Percentiles rank a stretch among this genome's conserved stretches.
These are phyloP conservation scores for Phytopythium aichiense DNA, from an alignment of 352 stramenopile species.

Conservation along the genomic window DNA sequence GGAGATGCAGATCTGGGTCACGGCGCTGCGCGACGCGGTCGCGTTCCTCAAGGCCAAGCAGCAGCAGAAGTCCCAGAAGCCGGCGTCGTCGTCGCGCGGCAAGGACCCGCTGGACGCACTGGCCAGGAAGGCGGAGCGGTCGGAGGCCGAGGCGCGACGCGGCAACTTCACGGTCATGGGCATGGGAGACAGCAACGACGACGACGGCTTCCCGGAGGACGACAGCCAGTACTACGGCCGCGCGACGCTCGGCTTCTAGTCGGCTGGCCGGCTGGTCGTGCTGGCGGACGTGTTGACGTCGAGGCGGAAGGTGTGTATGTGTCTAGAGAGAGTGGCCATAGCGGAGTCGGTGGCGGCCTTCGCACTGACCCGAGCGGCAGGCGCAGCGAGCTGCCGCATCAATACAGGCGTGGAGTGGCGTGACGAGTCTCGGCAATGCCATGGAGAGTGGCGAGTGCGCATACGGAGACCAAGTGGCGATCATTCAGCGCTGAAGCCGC, in stretches of 20 bases:
- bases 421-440: background rate
- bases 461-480: no score
- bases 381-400: background rate
- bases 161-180: slow-evolving; percentile 33
- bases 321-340: background rate
- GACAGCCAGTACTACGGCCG: slow-evolving; percentile 82
- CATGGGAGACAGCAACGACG: slow-evolving; percentile 18
- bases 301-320: slow-evolving; percentile 3
- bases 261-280: slow-evolving; percentile 20
- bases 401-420: background rate
- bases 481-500: slow-evolving; percentile 33
- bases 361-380: background rate
- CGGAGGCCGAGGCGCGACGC: slow-evolving; percentile 16
- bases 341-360: background rate
- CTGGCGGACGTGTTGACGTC: background rate
- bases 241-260: slow-evolving; percentile 77
- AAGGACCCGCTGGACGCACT: slow-evolving; percentile 11
- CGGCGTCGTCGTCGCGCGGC: slow-evolving; percentile 16
- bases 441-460: no score
- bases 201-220: slow-evolving; percentile 37
- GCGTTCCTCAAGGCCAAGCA: slow-evolving; percentile 44
- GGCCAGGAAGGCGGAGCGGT: slow-evolving; percentile 15
- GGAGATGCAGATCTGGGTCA: slow-evolving; percentile 78
- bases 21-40: slow-evolving; percentile 65
- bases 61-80: slow-evolving; percentile 20